phyloP scores from a whole-genome alignment of 2,329 filamentous ascomycete genomes.

The Cytospora paraplurivora region DNA sequence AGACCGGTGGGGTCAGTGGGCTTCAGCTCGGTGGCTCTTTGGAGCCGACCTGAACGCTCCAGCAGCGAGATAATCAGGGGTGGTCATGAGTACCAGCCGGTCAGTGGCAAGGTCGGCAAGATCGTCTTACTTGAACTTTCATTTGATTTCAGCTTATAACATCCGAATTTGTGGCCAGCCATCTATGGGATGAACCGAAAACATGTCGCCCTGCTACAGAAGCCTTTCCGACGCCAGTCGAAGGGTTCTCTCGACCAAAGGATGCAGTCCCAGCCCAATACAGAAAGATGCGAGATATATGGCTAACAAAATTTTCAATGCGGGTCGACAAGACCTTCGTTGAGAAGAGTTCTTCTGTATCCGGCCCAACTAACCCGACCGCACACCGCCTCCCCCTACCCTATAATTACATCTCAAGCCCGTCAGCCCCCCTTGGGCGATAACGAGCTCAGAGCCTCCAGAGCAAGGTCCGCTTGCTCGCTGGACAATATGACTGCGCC shows the following conservation, averaged over 20 bases:
- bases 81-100: neutral
- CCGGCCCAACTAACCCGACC: neutral
- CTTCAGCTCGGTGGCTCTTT: neutral
- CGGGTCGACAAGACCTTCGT: neutral
- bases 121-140: neutral
- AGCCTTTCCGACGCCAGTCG: slow-evolving; percentile 19
- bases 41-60: neutral
- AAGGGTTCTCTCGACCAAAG: neutral
- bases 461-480: slow-evolving; percentile 71
- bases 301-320: slow-evolving; percentile 1
- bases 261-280: slow-evolving; percentile 2
- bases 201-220: slow-evolving; percentile 1
- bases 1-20: slow-evolving; percentile 6
- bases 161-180: slow-evolving; percentile 1
- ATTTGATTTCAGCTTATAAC: too few species aligned
- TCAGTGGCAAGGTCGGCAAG: neutral
- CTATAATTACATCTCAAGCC: neutral
- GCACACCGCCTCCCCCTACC: neutral
- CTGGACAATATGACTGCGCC: slow-evolving; percentile 85
- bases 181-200: neutral
- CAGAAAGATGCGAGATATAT: neutral
- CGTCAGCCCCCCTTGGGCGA: slow-evolving; percentile 41
- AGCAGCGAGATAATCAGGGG: neutral
- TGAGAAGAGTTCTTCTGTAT: neutral
- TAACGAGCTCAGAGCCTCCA: slow-evolving; percentile 66